These are phyloP conservation scores for Cerioporus squamosus DNA, from an alignment of 1,284 basidiomycete species.

Conservation along the genomic window DNA sequence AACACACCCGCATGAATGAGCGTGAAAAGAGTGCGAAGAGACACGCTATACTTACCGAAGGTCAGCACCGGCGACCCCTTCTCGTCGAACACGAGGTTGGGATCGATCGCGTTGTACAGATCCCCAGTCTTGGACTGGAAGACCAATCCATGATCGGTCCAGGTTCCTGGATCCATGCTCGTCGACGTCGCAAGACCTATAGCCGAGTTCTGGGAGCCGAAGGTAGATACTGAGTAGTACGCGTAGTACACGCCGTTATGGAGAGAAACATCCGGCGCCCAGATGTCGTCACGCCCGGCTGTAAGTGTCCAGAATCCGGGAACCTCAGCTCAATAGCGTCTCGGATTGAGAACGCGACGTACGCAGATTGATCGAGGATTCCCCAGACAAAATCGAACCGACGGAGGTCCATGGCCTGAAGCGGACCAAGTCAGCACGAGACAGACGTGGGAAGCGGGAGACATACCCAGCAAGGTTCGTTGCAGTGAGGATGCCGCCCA, in stretches of 20 bases:
- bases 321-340: neutral
- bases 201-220: slow-evolving; percentile 38
- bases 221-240: slow-evolving; percentile 39
- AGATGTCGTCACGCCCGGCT: slow-evolving; percentile 26
- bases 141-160: slow-evolving; percentile 40
- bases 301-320: neutral
- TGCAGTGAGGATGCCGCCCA: slow-evolving; percentile 22
- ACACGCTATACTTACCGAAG: slow-evolving; percentile 10
- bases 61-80: slow-evolving; percentile 12
- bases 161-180: slow-evolving; percentile 39
- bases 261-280: slow-evolving; percentile 28
- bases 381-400: slow-evolving; percentile 20
- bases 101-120: slow-evolving; percentile 36
- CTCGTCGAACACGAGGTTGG: slow-evolving; percentile 18
- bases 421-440: neutral
- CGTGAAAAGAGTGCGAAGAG: neutral
- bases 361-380: slow-evolving; percentile 24
- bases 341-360: neutral
- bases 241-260: slow-evolving; percentile 30
- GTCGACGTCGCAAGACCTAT: slow-evolving; percentile 40
- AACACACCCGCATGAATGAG: no score
- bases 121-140: slow-evolving; percentile 33
- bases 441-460: neutral
- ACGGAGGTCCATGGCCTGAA: slow-evolving; percentile 25
- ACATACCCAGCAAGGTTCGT: slow-evolving; percentile 25